These are phyloP conservation scores for Hibiscus mutabilis DNA, from an alignment of 345 rosid species.

Conservation along the genomic window DNA sequence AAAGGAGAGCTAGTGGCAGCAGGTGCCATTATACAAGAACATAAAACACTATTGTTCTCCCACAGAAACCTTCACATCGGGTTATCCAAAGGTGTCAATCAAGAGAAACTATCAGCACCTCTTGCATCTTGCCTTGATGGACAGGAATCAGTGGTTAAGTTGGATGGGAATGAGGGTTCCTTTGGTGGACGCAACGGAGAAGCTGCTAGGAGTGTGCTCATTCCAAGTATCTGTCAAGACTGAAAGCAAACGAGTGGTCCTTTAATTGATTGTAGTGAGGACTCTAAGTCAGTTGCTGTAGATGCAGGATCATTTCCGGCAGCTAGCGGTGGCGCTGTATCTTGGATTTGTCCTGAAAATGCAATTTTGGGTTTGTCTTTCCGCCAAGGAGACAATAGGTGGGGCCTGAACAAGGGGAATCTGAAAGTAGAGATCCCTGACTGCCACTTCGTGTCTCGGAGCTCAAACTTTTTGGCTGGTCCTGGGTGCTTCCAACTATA, in stretches of 20 bases:
- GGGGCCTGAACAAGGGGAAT: constrained; percentile 21
- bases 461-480: constrained; percentile 35
- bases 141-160: constrained; percentile 31
- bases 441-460: constrained; percentile 22
- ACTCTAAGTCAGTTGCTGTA: constrained; percentile 22
- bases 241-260: constrained; percentile 7
- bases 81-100: constrained; percentile 18
- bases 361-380: constrained; percentile 19
- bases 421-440: constrained; percentile 26
- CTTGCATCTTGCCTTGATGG: constrained; percentile 19
- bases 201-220: constrained; percentile 10
- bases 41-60: constrained; percentile 25
- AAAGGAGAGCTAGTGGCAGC: constrained; percentile 65
- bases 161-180: constrained; percentile 42
- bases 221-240: constrained; percentile 16
- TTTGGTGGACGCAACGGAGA: constrained; percentile 20
- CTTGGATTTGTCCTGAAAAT: constrained; percentile 33
- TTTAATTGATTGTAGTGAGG: constrained; percentile 22
- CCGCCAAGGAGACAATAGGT: constrained; percentile 12
- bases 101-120: constrained; percentile 10
- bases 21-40: constrained; percentile 36
- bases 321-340: constrained; percentile 13
- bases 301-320: constrained; percentile 25
- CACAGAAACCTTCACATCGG: constrained; percentile 14
- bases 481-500: constrained; percentile 62